Evolutionary conservation across 2,329 filamentous ascomycete species (phyloP).

Genomic region (Alternaria brassicae): DNA sequence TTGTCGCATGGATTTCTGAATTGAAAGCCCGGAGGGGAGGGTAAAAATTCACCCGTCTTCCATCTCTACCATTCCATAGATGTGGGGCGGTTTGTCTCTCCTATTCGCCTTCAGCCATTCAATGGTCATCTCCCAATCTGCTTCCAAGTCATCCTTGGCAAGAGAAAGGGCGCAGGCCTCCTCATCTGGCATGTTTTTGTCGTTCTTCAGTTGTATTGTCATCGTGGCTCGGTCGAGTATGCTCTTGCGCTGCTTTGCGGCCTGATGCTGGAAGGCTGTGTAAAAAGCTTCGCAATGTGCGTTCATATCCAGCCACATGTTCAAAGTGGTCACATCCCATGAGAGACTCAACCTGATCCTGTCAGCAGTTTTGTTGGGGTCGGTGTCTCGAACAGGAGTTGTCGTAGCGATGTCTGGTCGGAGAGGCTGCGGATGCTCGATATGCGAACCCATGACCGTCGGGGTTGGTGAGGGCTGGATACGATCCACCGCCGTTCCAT

Average conservation of each 20-base stretch:
- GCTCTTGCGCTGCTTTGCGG: background rate
- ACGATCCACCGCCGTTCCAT: background rate
- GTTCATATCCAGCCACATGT: background rate
- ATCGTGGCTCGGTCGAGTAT: background rate
- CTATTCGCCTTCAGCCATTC: background rate
- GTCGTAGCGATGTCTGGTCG: background rate
- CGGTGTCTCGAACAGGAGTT: background rate
- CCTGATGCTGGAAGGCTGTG: background rate
- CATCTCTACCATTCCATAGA: background rate
- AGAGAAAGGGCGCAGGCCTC: background rate
- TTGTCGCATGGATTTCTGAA: background rate
- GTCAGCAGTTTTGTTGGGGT: background rate
- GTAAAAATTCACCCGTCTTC: background rate
- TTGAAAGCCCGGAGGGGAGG: background rate
- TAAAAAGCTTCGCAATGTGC: background rate
- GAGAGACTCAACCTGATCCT: background rate
- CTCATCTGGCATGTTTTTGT: background rate
- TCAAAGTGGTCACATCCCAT: background rate
- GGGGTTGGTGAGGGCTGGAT: background rate
- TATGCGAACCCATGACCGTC: background rate
- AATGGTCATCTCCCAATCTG: background rate
- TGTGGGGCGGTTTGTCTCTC: background rate
- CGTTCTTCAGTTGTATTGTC: background rate
- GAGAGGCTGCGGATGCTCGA: background rate
- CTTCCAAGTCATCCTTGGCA: background rate